Evolutionary conservation across 345 rosid species (phyloP), one percentile per base, ranked within the genome.

Genomic region (Raphanus sativus): DNA sequence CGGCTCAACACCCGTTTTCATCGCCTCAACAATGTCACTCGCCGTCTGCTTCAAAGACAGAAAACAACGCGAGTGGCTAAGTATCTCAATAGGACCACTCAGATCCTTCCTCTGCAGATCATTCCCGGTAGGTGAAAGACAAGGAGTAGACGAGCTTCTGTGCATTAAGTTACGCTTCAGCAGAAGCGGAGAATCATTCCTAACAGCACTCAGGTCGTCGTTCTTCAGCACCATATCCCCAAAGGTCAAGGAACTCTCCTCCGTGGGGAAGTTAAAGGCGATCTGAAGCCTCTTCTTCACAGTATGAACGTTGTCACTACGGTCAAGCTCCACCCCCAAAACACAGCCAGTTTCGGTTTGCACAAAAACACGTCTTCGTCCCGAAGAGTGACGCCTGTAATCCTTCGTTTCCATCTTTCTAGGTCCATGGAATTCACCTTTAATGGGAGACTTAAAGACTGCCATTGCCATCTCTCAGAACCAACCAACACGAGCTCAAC

Each of bases 291-390:
- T 85, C 28, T 80, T 85, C 25, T 88, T 85, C 73, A 88, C 85
- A 9, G 89, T 86, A 65, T 83, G 82, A 5, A 80, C 90, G 78
- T 79, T 88, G 78, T 88, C 92, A 76, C 65, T 60, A 16, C 89
- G 85, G 63, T 84, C 89, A 76, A 86, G 77, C 42, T 88, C 90
- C 85, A 88, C 81, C 3, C 90, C 90, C 78, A 88, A 76, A 52
- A 88, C 89, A 84, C 84, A 85, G 5, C 92, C 90, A 32, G 86
- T 85, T 76, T 88, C 90, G 1, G 92, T 86, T 65, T 88, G 90
- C 58, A 88, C 87, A 24, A 86, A 88, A 40, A 88, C 89, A 50
- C 89, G 81, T 74, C 89, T 85, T 40, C 86, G 55, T 15, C 87
- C 89, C 4, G 87, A 52, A 78, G 84, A 82, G 21, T 75, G 84